A percentile compares a stretch with the other conserved stretches of the same genome.
Evolutionary conservation across 208 protist species (phyloP).

Genomic region (Trypanosoma vivax): DNA sequence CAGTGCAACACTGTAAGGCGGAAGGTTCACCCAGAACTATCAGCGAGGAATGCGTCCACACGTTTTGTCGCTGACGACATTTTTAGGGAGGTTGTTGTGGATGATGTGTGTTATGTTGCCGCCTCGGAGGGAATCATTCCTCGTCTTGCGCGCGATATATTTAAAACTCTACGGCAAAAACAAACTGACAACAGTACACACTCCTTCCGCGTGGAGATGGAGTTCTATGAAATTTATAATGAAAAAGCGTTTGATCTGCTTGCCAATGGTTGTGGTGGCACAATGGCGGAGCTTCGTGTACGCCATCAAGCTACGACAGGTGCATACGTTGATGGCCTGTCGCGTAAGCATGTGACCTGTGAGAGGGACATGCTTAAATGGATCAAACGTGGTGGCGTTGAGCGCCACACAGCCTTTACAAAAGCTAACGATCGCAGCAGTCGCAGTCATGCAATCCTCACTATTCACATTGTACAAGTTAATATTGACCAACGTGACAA

Average conservation of each 20-base stretch:
- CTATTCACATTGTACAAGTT: constrained; percentile 58
- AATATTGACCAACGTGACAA: constrained; percentile 46
- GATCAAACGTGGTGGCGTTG: constrained; percentile 65
- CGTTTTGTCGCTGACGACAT: neutral
- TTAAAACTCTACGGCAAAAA: constrained; percentile 40
- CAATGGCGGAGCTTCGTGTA: constrained; percentile 50
- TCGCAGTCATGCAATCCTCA: constrained; percentile 86
- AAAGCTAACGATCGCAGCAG: constrained; percentile 86
- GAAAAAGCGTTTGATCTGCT: constrained; percentile 86
- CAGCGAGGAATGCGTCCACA: too few species aligned
- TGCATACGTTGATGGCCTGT: constrained; percentile 74
- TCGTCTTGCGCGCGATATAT: constrained; percentile 60
- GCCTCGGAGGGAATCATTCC: constrained; percentile 70
- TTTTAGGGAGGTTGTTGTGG: neutral
- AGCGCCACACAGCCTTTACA: constrained; percentile 77
- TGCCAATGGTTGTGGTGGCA: constrained; percentile 11
- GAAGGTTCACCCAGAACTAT: too few species aligned
- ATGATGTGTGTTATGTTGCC: neutral
- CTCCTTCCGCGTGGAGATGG: constrained; percentile 67
- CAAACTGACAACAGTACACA: constrained; percentile 48
- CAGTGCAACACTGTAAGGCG: neutral
- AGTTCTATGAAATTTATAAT: constrained; percentile 91
- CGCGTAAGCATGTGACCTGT: constrained; percentile 31
- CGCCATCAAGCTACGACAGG: constrained; percentile 59
- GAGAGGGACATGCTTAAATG: constrained; percentile 66